Evolutionary conservation across 768 basidiomycete species (phyloP), one percentile per base, ranked within the genome.

Genomic region (Termitomyces bulborhizus): DNA sequence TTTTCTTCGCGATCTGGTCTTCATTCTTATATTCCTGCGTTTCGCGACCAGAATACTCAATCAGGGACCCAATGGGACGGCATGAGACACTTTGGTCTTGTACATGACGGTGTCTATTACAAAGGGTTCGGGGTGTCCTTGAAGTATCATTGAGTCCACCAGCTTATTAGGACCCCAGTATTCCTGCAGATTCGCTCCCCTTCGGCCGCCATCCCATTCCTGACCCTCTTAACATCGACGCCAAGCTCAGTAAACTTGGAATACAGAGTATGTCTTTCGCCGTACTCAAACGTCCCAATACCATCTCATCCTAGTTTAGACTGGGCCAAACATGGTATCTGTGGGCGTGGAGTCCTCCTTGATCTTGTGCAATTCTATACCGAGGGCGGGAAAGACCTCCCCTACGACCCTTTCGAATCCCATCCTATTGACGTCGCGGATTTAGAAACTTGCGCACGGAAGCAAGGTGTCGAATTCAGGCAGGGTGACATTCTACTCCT

Each of bases 31-130:
- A n/a, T 8, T n/a, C 43, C 15, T n/a, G 34, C 12, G 6, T 1
- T 47, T 26, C 21, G 60, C 42, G 24, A 16, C 26, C 15, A 86
- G 85, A 86, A 87, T 57, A 84, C 84, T 0, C 85, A 86, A 69
- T 84, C 83, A 0, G 83, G 85, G 4, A 76, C 82, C 4, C 85
- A 87, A 60, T 85, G 85, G 84, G 85, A 86, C 60, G 83, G 84
- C 6, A 56, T 85, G 65, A 74, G 77, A 55, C 83, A 86, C 59
- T 82, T 75, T 59, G 82, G 82, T 1, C 54, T 85, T 34, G 49
- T 66, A 1, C 73, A 78, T 13, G 75, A 84, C 56, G 71, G 72
- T 1, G 70, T 84, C n/a, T 84, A 81, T 63, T 86, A 85, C 66
- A 81, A 85, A 68, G 81, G 83, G 83, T 83, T 58, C 31, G 31